These are phyloP conservation scores for Nicotiana tabacum DNA, from an alignment of 257 asterid species.

Conservation along the genomic window DNA sequence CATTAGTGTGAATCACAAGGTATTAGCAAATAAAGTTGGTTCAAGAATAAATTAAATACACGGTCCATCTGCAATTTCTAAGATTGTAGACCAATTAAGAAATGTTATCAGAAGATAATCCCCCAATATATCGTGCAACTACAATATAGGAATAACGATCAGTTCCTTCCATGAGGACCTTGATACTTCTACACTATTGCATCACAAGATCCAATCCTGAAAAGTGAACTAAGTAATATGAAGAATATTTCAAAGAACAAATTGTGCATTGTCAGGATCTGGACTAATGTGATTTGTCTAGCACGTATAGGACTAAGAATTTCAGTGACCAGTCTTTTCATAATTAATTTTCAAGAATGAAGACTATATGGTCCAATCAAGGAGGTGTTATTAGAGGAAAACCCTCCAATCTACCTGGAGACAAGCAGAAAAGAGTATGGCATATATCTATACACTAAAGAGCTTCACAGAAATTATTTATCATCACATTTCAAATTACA, in stretches of 20 bases:
- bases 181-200: constrained; percentile 25
- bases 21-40: too few species aligned
- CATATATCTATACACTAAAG: constrained; percentile 32
- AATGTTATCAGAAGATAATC: constrained; percentile 45
- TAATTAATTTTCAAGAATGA: too few species aligned
- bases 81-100: constrained; percentile 51
- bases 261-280: too few species aligned
- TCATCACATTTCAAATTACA: constrained; percentile 32
- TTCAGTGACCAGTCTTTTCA: too few species aligned
- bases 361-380: constrained; percentile 31
- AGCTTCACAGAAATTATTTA: constrained; percentile 36
- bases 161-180: too few species aligned
- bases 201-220: constrained; percentile 36
- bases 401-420: constrained; percentile 34
- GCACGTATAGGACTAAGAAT: neutral
- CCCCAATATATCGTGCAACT: constrained; percentile 50
- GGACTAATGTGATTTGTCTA: too few species aligned
- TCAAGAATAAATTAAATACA: too few species aligned
- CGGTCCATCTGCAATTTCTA: constrained; percentile 4
- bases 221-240: too few species aligned
- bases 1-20: too few species aligned
- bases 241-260: too few species aligned
- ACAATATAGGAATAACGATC: neutral
- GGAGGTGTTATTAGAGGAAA: constrained; percentile 19
- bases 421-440: constrained; percentile 46